Percentiles rank a stretch among this genome's conserved stretches.
phyloP scores from a whole-genome alignment of 2,329 filamentous ascomycete species.

The Ceratocystis cubensis region DNA sequence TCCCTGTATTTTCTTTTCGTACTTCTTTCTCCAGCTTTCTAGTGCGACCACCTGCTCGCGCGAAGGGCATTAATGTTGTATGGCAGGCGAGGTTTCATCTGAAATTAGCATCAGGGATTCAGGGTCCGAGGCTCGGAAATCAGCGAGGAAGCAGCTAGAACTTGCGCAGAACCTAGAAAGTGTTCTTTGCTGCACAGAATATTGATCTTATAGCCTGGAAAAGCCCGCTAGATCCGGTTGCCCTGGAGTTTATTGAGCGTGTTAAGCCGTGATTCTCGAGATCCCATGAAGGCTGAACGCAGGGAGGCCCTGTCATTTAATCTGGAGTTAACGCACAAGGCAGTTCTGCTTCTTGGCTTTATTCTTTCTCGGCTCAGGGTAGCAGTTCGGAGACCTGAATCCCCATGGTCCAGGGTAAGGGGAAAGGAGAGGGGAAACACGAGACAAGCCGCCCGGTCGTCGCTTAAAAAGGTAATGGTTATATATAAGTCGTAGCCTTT shows the following conservation, averaged over 20 bases:
- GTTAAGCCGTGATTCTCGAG: background rate
- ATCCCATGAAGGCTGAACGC: background rate
- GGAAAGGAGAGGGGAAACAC: background rate
- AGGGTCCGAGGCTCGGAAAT: background rate
- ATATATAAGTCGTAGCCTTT: background rate
- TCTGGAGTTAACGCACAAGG: background rate
- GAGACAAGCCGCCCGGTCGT: background rate
- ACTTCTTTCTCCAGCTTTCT: background rate
- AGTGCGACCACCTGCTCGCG: background rate
- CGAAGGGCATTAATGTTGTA: background rate
- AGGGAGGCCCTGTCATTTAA: background rate
- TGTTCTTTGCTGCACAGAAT: background rate
- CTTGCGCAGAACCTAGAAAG: background rate
- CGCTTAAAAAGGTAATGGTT: background rate
- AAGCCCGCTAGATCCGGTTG: background rate
- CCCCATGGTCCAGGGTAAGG: background rate
- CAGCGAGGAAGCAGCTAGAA: background rate
- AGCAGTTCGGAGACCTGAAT: background rate
- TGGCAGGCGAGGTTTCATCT: slow-evolving; percentile 10
- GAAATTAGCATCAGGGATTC: slow-evolving; percentile 8
- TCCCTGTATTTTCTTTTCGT: background rate
- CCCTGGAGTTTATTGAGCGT: background rate
- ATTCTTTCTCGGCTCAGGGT: background rate
- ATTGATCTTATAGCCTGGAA: background rate
- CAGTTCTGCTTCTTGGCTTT: background rate